Evolutionary conservation across 1,284 basidiomycete genomes (phyloP).

Genomic region (Cryptococcus hybrid): DNA sequence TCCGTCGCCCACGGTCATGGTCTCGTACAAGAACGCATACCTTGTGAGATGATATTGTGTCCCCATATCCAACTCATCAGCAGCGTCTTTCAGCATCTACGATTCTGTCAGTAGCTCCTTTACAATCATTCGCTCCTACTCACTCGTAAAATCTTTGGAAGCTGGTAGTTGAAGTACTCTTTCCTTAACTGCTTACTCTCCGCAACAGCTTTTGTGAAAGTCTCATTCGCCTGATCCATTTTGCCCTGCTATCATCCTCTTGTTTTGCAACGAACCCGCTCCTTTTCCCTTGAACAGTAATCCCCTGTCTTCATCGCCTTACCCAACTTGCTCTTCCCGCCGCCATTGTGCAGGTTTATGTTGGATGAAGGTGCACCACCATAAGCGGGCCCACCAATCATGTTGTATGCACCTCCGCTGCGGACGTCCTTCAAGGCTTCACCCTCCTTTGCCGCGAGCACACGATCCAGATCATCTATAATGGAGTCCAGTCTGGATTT

Average conservation of each 20-base stretch:
- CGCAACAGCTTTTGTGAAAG: conserved; percentile 85
- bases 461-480: conserved; percentile 90
- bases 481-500: conserved; percentile 82
- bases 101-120: neutral
- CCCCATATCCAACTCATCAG: conserved; percentile 94
- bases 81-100: conserved; percentile 90
- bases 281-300: conserved; percentile 90
- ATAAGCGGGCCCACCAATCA: conserved; percentile 2
- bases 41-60: conserved; percentile 94
- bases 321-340: conserved; percentile 43
- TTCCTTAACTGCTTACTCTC: conserved; percentile 87
- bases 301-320: conserved; percentile 89
- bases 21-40: conserved; percentile 93
- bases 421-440: conserved; percentile 81
- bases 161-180: conserved; percentile 96
- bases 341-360: conserved; percentile 3
- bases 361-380: neutral
- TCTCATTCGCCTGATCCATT: conserved; percentile 81
- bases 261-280: conserved; percentile 87
- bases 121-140: conserved; percentile 41
- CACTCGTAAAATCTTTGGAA: conserved; percentile 89
- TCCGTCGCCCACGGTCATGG: conserved; percentile 85
- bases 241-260: conserved; percentile 86
- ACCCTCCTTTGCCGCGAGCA: conserved; percentile 92
- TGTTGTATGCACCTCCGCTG: conserved; percentile 9